These are phyloP conservation scores for Emergomyces pasteurianus DNA, from an alignment of 2,329 filamentous ascomycete genomes.

Conservation along the genomic window DNA sequence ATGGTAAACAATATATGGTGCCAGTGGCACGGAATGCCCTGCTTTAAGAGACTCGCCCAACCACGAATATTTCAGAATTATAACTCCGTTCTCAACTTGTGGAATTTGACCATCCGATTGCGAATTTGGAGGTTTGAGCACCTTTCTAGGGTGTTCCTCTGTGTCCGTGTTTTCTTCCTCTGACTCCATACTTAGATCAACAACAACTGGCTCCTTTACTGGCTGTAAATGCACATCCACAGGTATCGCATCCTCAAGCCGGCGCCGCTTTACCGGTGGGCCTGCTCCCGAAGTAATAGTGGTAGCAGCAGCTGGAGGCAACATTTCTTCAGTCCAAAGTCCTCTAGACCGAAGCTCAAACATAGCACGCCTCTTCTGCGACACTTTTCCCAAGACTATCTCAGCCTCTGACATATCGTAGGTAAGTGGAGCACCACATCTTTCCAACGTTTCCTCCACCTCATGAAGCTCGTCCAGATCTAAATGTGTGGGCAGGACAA, in stretches of 20 bases:
- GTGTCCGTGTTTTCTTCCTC: constrained; percentile 16
- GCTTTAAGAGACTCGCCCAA: constrained; percentile 36
- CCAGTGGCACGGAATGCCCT: constrained; percentile 33
- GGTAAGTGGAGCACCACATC: constrained; percentile 47
- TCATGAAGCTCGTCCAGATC: constrained; percentile 48
- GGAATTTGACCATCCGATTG: not conserved
- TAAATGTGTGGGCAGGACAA: constrained; percentile 61
- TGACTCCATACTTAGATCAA: constrained; percentile 22
- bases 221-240: not conserved
- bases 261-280: constrained; percentile 18
- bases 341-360: constrained; percentile 65
- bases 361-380: constrained; percentile 55
- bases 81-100: constrained; percentile 11
- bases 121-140: constrained; percentile 7
- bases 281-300: constrained; percentile 5
- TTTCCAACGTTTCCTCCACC: constrained; percentile 51
- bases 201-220: constrained; percentile 7
- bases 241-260: constrained; percentile 7
- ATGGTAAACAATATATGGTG: constrained; percentile 41
- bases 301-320: not conserved
- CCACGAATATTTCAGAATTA: constrained; percentile 45
- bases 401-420: constrained; percentile 60
- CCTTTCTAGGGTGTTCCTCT: not conserved
- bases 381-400: constrained; percentile 62
- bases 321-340: constrained; percentile 37